Percentiles rank a stretch among this genome's conserved stretches.
phyloP scores from a whole-genome alignment of 2,329 filamentous ascomycete genomes.

The Cryphonectria parasitica region DNA sequence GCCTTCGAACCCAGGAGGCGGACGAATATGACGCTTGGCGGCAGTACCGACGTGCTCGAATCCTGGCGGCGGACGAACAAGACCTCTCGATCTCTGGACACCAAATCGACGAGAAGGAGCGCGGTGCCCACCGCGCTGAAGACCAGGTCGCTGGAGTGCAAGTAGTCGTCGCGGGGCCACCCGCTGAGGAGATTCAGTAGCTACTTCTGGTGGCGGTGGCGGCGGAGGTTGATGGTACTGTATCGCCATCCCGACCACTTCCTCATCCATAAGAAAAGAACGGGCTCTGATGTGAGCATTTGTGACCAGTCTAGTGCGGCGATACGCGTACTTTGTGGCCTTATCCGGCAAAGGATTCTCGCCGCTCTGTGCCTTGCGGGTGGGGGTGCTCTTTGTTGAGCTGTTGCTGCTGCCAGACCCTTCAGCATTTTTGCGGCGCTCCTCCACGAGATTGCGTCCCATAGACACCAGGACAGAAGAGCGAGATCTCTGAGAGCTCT shows the following conservation, averaged over 20 bases:
- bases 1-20: not conserved
- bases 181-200: not conserved
- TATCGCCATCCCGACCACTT: constrained; percentile 1
- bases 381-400: not conserved
- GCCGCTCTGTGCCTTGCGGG: constrained; percentile 13
- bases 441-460: constrained; percentile 21
- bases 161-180: not conserved
- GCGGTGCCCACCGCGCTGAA: not conserved
- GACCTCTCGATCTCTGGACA: not conserved
- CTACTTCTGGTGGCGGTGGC: too few species aligned
- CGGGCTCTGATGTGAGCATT: constrained; percentile 13
- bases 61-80: not conserved
- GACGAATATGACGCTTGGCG: not conserved
- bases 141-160: not conserved
- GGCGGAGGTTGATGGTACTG: not conserved
- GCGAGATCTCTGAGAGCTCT: constrained; percentile 13
- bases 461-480: constrained; percentile 19
- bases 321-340: constrained; percentile 16
- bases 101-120: not conserved
- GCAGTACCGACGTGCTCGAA: not conserved
- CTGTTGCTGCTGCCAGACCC: not conserved
- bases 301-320: constrained; percentile 10
- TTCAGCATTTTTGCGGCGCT: not conserved
- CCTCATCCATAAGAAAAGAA: constrained; percentile 11
- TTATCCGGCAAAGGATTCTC: constrained; percentile 12